Evolutionary conservation across 257 asterid species (phyloP).

Genomic region (Paraleonurus japonicus): DNA sequence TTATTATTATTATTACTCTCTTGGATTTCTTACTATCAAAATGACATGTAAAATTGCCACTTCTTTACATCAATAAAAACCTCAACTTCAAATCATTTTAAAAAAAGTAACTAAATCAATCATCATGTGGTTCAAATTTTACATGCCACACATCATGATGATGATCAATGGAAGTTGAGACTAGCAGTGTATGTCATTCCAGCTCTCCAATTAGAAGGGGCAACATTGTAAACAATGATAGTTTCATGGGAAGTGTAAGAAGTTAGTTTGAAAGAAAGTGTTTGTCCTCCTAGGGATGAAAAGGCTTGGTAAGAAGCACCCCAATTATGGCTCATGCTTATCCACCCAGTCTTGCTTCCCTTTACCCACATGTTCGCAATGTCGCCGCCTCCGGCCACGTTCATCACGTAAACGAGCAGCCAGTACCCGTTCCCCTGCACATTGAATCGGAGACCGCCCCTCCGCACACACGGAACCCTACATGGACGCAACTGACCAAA

Average conservation of each 20-base stretch:
- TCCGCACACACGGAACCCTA: constrained; percentile 54
- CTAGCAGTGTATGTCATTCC: constrained; percentile 54
- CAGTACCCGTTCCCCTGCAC: constrained; percentile 84
- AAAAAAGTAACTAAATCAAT: background rate
- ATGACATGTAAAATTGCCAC: constrained; percentile 22
- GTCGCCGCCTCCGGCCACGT: constrained; percentile 76
- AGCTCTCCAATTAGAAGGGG: constrained; percentile 59
- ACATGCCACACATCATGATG: background rate
- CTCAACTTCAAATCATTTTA: background rate
- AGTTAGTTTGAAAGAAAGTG: constrained; percentile 67
- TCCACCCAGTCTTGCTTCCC: constrained; percentile 74
- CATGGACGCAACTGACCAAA: background rate
- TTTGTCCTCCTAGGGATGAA: constrained; percentile 58
- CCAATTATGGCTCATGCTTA: constrained; percentile 94
- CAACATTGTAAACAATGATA: constrained; percentile 52
- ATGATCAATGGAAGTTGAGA: constrained; percentile 52
- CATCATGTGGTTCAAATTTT: background rate
- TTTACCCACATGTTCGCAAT: constrained; percentile 61
- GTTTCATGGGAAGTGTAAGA: constrained; percentile 62
- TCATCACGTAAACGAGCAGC: constrained; percentile 80
- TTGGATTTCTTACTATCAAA: background rate
- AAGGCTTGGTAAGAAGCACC: constrained; percentile 87
- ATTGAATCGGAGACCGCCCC: constrained; percentile 52
- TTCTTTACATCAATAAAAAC: background rate
- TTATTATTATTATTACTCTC: background rate